These are phyloP conservation scores for Botryobasidium botryosum DNA, from an alignment of 768 basidiomycete species.

Conservation along the genomic window DNA sequence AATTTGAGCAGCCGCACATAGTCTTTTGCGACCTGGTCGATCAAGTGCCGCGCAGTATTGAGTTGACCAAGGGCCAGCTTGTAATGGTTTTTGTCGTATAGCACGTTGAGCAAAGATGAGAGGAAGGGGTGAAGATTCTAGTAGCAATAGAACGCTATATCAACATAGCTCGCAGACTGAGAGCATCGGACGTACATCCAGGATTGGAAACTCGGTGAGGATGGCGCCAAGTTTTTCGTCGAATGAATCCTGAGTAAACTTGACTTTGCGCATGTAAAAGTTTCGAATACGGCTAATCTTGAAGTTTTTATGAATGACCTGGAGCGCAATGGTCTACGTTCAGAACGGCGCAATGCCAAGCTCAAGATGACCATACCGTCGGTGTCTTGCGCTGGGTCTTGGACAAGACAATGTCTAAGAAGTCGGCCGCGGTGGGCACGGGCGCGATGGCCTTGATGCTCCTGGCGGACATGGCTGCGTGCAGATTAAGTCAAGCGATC, in stretches of 20 bases:
- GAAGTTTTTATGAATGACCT: conserved; percentile 99
- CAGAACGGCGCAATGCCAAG: neutral
- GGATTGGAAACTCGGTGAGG: conserved; percentile 89
- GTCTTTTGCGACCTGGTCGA: conserved; percentile 94
- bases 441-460: conserved; percentile 94
- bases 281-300: conserved; percentile 97
- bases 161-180: neutral
- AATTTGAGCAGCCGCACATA: conserved; percentile 95
- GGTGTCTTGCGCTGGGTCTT: conserved; percentile 96
- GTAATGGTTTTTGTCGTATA: conserved; percentile 99
- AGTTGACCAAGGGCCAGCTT: conserved; percentile 96
- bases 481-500: too few relatives aligned
- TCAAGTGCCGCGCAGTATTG: conserved; percentile 86
- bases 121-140: conserved; percentile 93
- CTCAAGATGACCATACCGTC: conserved; percentile 37
- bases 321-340: neutral
- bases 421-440: conserved; percentile 92
- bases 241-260: conserved; percentile 93
- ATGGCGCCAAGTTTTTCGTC: conserved; percentile 92
- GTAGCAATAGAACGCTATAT: neutral
- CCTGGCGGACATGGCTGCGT: conserved; percentile 55
- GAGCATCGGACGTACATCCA: conserved; percentile 51
- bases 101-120: conserved; percentile 87
- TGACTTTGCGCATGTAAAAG: conserved; percentile 99
- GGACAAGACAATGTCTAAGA: conserved; percentile 83